Evolutionary conservation across 805 yeast species (phyloP).

Genomic region (Candida sithepensis): DNA sequence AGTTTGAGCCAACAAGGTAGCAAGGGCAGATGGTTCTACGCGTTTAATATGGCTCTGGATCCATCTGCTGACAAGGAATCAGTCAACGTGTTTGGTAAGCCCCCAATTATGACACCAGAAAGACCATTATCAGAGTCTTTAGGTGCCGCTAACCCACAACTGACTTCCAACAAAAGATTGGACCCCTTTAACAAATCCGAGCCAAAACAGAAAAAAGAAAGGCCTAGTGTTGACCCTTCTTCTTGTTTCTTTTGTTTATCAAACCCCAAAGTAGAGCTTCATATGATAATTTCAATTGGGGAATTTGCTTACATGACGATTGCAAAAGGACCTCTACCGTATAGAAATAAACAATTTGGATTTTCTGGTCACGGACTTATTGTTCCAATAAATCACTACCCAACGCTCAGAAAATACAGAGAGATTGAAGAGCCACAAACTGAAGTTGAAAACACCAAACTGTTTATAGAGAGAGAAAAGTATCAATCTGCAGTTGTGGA

Average conservation of each 20-base stretch:
- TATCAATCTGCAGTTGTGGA: constrained; percentile 47
- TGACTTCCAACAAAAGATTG: constrained; percentile 2
- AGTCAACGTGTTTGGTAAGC: constrained; percentile 15
- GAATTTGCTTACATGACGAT: constrained; percentile 62
- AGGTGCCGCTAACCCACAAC: neutral
- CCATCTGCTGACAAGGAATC: constrained; percentile 20
- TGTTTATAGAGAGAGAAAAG: constrained; percentile 41
- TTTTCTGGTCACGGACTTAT: constrained; percentile 82
- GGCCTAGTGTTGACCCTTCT: constrained; percentile 47
- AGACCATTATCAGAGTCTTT: neutral
- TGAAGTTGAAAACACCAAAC: constrained; percentile 30
- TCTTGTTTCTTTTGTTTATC: constrained; percentile 82
- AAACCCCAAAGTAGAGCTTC: constrained; percentile 72
- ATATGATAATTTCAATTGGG: constrained; percentile 78
- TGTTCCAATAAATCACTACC: constrained; percentile 72
- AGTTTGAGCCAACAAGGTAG: constrained; percentile 60
- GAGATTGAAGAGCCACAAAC: constrained; percentile 21
- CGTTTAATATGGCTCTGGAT: constrained; percentile 45
- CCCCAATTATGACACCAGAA: constrained; percentile 1
- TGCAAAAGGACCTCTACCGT: constrained; percentile 82
- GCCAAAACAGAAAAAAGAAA: constrained; percentile 22
- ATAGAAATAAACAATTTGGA: constrained; percentile 38
- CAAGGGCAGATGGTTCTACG: constrained; percentile 69
- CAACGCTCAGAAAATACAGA: constrained; percentile 34
- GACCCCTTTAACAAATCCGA: neutral